These are phyloP conservation scores for Pyrenopolyporus hunteri DNA, from an alignment of 495 filamentous ascomycete species.

Conservation along the genomic window DNA sequence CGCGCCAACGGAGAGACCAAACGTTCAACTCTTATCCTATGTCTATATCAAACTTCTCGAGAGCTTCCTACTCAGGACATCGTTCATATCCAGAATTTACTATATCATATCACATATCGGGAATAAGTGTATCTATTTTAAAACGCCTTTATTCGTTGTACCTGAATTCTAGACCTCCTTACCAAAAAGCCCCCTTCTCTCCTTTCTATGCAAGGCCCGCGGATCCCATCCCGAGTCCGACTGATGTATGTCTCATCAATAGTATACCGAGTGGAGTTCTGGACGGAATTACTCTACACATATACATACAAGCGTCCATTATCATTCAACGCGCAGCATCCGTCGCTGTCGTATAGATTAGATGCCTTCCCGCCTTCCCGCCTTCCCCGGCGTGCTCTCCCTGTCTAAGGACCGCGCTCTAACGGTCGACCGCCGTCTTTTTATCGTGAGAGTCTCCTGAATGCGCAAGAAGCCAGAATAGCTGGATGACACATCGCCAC, in stretches of 20 bases:
- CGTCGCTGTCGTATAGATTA: background rate
- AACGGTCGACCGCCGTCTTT: constrained; percentile 4
- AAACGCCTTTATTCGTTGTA: constrained; percentile 11
- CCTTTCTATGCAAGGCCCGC: constrained; percentile 24
- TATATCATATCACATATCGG: too few species aligned
- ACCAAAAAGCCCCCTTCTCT: background rate
- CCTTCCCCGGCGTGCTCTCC: background rate
- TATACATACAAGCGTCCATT: constrained; percentile 29
- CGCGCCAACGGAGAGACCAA: too few species aligned
- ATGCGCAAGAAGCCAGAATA: constrained; percentile 1
- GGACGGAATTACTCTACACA: constrained; percentile 34
- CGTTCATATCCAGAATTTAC: too few species aligned
- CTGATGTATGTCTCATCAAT: constrained; percentile 17
- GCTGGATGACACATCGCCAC: background rate
- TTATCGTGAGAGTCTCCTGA: background rate
- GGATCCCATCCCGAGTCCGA: constrained; percentile 8
- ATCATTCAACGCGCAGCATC: background rate
- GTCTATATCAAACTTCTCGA: too few species aligned
- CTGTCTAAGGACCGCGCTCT: constrained; percentile 5
- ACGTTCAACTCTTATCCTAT: too few species aligned
- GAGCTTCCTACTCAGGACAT: too few species aligned
- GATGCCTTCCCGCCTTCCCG: too few species aligned
- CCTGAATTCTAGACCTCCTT: background rate
- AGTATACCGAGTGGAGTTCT: constrained; percentile 39
- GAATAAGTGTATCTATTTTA: too few species aligned